These are phyloP conservation scores for Starmerella floris DNA, from an alignment of 805 yeast genomes.

Conservation along the genomic window DNA sequence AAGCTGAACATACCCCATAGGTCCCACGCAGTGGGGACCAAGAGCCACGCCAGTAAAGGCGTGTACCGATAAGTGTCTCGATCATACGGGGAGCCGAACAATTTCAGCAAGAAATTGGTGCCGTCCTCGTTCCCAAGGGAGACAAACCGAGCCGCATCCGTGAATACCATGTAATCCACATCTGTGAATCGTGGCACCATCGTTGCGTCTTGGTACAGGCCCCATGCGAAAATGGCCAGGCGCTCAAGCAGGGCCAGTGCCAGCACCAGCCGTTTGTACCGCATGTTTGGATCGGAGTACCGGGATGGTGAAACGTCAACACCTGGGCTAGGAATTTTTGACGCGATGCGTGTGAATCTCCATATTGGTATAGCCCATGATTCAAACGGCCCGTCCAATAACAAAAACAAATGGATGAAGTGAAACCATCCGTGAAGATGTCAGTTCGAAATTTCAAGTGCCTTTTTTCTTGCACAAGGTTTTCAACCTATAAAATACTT, in stretches of 20 bases:
- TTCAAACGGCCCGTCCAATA: no score
- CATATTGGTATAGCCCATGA: no score
- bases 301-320: no score
- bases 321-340: no score
- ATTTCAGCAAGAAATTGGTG: neutral
- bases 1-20: conserved; percentile 35
- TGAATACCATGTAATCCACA: conserved; percentile 83
- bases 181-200: conserved; percentile 83
- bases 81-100: conserved; percentile 48
- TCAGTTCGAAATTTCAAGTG: no score
- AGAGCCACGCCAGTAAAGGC: conserved; percentile 73
- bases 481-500: no score
- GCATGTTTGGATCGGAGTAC: neutral
- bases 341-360: no score
- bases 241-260: conserved; percentile 30
- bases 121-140: conserved; percentile 29
- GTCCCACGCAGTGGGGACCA: conserved; percentile 47
- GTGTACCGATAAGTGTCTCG: conserved; percentile 90
- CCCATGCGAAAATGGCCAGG: conserved; percentile 56
- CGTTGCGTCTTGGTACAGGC: conserved; percentile 71
- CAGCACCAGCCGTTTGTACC: conserved; percentile 14
- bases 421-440: no score
- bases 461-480: no score
- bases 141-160: conserved; percentile 77
- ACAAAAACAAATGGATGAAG: no score